A percentile compares a stretch with the other conserved stretches of the same genome.
phyloP scores from a whole-genome alignment of 176 grass and related monocot genomes.

The Avena atlantica region DNA sequence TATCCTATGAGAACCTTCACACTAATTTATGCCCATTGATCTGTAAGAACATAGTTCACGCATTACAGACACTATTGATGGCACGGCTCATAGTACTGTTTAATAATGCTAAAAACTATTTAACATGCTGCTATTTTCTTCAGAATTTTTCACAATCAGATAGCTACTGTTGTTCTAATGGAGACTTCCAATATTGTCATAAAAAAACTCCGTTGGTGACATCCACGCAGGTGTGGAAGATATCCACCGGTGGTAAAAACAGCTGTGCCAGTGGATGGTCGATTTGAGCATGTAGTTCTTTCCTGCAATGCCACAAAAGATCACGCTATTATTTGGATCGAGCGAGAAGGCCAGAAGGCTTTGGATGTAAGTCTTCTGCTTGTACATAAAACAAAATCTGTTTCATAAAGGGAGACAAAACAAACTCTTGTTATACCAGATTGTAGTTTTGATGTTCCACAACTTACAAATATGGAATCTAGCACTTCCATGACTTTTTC shows the following conservation, averaged over 20 bases:
- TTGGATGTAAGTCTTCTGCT: conserved; percentile 69
- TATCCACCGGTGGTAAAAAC: conserved; percentile 90
- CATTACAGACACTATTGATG: background rate
- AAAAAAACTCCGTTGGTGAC: conserved; percentile 20
- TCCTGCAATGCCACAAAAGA: conserved; percentile 93
- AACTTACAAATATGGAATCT: background rate
- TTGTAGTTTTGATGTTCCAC: background rate
- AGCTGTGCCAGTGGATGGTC: conserved; percentile 92
- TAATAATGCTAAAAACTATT: background rate
- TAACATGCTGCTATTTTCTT: background rate
- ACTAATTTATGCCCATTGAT: background rate
- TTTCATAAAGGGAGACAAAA: background rate
- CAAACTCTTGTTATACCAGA: background rate
- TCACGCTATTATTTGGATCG: conserved; percentile 86
- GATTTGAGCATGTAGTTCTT: conserved; percentile 94
- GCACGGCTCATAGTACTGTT: background rate
- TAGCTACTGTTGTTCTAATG: background rate
- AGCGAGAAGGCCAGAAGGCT: conserved; percentile 82
- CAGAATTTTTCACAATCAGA: conserved; percentile 1
- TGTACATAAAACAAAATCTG: background rate
- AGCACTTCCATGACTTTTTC: background rate
- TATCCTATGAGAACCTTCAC: background rate
- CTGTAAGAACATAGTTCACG: background rate
- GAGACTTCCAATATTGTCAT: conserved; percentile 14
- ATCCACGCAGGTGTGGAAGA: conserved; percentile 71